phyloP scores from a whole-genome alignment of 2,329 filamentous ascomycete genomes.

The Lachnellula subtilissima region DNA sequence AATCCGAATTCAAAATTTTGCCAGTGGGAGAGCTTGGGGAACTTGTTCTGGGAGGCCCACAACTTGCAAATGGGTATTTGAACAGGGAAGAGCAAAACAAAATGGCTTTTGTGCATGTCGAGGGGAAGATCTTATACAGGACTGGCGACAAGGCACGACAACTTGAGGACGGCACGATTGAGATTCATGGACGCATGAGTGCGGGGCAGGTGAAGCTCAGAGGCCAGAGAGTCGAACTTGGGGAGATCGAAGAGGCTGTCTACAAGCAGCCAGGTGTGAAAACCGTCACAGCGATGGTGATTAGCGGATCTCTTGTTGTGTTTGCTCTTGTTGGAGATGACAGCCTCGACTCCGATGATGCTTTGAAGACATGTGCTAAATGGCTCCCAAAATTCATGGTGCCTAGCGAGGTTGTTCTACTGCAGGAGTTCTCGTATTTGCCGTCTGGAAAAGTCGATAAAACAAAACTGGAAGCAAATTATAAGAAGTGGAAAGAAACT shows the following conservation, averaged over 20 bases:
- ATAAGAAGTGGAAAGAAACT: conserved; percentile 33
- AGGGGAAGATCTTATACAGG: conserved; percentile 65
- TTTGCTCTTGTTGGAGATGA: conserved; percentile 48
- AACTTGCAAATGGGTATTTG: conserved; percentile 76
- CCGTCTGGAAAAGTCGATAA: conserved; percentile 81
- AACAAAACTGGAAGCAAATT: conserved; percentile 55
- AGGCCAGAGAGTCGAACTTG: conserved; percentile 77
- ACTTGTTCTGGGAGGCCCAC: conserved; percentile 73
- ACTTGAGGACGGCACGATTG: conserved; percentile 62
- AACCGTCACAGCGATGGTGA: conserved; percentile 61
- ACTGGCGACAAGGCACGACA: conserved; percentile 81
- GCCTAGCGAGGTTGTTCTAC: conserved; percentile 64
- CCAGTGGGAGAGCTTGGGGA: conserved; percentile 44
- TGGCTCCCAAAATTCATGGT: conserved; percentile 86
- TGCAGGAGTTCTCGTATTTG: conserved; percentile 64
- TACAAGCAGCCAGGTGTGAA: conserved; percentile 58
- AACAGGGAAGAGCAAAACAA: conserved; percentile 74
- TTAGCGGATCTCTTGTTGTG: conserved; percentile 64
- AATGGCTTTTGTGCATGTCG: conserved; percentile 63
- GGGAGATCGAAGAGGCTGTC: conserved; percentile 69
- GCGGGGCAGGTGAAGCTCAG: conserved; percentile 82
- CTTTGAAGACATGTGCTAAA: conserved; percentile 57
- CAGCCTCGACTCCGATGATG: conserved; percentile 34
- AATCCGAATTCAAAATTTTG: conserved; percentile 22
- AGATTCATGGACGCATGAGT: conserved; percentile 75